phyloP scores from a whole-genome alignment of 345 rosid species.

The Firmiana major region DNA sequence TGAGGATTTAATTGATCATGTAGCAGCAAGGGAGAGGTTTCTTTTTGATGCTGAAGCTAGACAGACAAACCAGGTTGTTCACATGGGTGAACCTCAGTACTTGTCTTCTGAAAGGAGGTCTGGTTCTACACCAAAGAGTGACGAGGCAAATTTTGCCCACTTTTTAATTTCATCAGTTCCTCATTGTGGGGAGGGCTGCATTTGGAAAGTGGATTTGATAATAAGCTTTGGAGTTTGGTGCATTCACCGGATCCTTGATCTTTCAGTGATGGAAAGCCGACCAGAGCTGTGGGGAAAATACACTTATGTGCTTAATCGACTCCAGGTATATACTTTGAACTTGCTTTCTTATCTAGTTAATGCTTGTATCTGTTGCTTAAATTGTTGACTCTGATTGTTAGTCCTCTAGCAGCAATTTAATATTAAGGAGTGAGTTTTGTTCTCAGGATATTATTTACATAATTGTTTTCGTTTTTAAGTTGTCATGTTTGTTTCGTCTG shows the following conservation, averaged over 20 bases:
- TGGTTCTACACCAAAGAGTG: constrained; percentile 27
- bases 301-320: constrained; percentile 90
- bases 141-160: constrained; percentile 23
- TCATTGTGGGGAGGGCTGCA: constrained; percentile 89
- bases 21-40: constrained; percentile 83
- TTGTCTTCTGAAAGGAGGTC: constrained; percentile 30
- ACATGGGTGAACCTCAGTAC: constrained; percentile 43
- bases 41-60: constrained; percentile 71
- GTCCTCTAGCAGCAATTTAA: background rate
- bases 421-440: background rate
- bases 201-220: constrained; percentile 75
- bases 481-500: background rate
- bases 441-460: background rate
- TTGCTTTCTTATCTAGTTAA: background rate
- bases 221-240: constrained; percentile 99
- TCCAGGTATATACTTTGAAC: constrained; percentile 60
- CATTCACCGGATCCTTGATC: constrained; percentile 79
- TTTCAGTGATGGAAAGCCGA: constrained; percentile 95
- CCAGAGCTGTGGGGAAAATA: constrained; percentile 99
- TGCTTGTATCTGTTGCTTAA: background rate
- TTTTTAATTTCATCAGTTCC: constrained; percentile 64
- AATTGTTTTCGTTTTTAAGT: background rate
- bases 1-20: constrained; percentile 83
- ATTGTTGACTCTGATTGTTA: background rate
- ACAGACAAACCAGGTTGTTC: constrained; percentile 47